Percentiles rank a stretch among this genome's conserved stretches.
phyloP scores from a whole-genome alignment of 2,329 filamentous ascomycete genomes.

The Ceratocystis alfenasii region DNA sequence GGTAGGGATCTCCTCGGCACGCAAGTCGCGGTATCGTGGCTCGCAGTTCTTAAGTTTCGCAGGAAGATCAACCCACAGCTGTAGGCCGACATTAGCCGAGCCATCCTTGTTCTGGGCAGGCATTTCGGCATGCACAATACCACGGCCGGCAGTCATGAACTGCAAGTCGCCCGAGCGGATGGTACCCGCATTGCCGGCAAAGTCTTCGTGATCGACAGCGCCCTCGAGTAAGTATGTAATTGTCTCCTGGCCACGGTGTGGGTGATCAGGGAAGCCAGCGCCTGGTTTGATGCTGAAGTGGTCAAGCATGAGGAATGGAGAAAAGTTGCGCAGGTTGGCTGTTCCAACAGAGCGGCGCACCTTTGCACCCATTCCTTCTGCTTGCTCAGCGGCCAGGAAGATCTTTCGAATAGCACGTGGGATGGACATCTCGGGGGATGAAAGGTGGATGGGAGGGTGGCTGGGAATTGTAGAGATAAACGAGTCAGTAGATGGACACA shows the following conservation, averaged over 20 bases:
- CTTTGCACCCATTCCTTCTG: constrained; percentile 76
- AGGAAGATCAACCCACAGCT: constrained; percentile 91
- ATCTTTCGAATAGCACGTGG: constrained; percentile 69
- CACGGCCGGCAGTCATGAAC: constrained; percentile 91
- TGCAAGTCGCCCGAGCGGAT: constrained; percentile 82
- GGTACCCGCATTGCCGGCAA: constrained; percentile 72
- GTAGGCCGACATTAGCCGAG: constrained; percentile 69
- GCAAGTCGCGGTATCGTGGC: constrained; percentile 79
- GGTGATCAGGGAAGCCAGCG: constrained; percentile 82
- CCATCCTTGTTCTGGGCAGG: constrained; percentile 67
- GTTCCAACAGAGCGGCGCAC: constrained; percentile 85
- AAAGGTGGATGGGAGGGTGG: constrained; percentile 30
- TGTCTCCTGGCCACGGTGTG: constrained; percentile 68
- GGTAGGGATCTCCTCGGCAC: constrained; percentile 63
- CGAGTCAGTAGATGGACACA: not conserved
- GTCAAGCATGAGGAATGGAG: constrained; percentile 91
- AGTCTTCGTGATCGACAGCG: constrained; percentile 84
- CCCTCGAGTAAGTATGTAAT: constrained; percentile 86
- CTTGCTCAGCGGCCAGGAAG: constrained; percentile 73
- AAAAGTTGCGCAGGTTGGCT: constrained; percentile 69
- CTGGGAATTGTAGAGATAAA: constrained; percentile 15
- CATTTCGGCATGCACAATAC: constrained; percentile 95
- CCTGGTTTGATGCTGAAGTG: constrained; percentile 72
- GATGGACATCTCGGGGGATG: constrained; percentile 43
- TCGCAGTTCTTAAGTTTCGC: constrained; percentile 73